Evolutionary conservation across 2,329 filamentous ascomycete species (phyloP).

Genomic region (Aspergillus pseudoglaucus): DNA sequence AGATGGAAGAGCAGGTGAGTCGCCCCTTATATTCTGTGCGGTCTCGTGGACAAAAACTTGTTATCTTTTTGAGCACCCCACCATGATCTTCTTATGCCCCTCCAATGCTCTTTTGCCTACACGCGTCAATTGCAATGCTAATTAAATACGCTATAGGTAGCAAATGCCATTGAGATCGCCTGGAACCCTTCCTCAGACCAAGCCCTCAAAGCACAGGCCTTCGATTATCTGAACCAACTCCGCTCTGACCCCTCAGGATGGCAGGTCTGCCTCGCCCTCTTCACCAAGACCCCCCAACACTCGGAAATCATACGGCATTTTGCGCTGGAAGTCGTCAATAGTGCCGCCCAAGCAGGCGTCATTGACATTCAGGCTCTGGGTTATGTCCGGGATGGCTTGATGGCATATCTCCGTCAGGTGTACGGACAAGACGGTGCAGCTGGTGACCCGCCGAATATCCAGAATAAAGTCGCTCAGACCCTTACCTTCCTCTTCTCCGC

Average conservation of each 20-base stretch:
- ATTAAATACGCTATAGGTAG: conserved; percentile 56
- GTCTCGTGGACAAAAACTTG: not conserved
- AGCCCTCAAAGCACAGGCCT: conserved; percentile 69
- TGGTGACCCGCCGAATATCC: conserved; percentile 68
- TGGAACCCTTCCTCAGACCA: conserved; percentile 73
- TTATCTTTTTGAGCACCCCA: conserved; percentile 5
- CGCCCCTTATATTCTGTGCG: conserved; percentile 5
- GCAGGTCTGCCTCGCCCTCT: conserved; percentile 82
- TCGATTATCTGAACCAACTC: conserved; percentile 59
- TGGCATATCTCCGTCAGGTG: conserved; percentile 70
- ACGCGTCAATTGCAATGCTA: not conserved
- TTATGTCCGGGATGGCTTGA: conserved; percentile 71
- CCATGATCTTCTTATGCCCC: conserved; percentile 14
- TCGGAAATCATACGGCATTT: conserved; percentile 83
- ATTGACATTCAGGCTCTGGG: conserved; percentile 66
- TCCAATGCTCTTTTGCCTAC: conserved; percentile 3
- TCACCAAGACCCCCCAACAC: conserved; percentile 67
- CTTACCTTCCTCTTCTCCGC: conserved; percentile 88
- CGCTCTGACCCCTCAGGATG: conserved; percentile 77
- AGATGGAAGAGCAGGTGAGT: conserved; percentile 42
- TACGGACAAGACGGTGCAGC: conserved; percentile 57
- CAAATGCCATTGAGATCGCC: conserved; percentile 92
- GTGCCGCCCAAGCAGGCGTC: conserved; percentile 72
- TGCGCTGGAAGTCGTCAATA: conserved; percentile 87
- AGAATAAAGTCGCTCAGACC: conserved; percentile 96